phyloP scores from a whole-genome alignment of 345 rosid species.

The Eucalyptus victrix region DNA sequence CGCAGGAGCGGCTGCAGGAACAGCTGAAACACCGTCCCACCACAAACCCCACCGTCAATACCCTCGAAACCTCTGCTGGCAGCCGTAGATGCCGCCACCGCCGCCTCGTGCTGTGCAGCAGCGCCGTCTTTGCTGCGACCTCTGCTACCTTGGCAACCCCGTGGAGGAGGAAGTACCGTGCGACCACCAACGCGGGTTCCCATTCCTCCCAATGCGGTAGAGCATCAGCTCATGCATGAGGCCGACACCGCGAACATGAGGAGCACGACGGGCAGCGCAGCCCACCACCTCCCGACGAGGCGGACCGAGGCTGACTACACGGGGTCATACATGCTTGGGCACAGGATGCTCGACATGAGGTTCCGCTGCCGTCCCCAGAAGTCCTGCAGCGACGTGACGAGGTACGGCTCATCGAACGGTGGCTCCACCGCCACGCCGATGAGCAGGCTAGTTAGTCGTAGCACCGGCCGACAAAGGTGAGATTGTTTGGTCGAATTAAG shows the following conservation, averaged over 20 bases:
- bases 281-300: neutral
- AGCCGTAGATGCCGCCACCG: neutral
- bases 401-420: neutral
- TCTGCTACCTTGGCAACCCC: slow-evolving; percentile 3
- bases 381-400: too few relatives aligned
- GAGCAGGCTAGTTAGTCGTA: neutral
- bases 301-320: neutral
- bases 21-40: slow-evolving; percentile 6
- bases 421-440: neutral
- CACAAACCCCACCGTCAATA: neutral
- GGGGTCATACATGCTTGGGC: neutral
- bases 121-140: neutral
- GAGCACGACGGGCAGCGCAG: neutral
- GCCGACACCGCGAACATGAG: slow-evolving; percentile 1
- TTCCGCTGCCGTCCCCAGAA: too few relatives aligned
- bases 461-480: neutral
- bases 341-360: neutral
- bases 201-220: neutral
- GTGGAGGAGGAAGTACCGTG: slow-evolving; percentile 11
- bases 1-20: slow-evolving; percentile 7
- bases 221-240: slow-evolving; percentile 12
- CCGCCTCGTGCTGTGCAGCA: neutral
- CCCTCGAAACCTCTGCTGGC: neutral
- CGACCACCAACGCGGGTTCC: slow-evolving; percentile 7
- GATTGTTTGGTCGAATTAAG: neutral